These are phyloP conservation scores for Gastrolobium villosum DNA, from an alignment of 306 rosid species.

Conservation along the genomic window DNA sequence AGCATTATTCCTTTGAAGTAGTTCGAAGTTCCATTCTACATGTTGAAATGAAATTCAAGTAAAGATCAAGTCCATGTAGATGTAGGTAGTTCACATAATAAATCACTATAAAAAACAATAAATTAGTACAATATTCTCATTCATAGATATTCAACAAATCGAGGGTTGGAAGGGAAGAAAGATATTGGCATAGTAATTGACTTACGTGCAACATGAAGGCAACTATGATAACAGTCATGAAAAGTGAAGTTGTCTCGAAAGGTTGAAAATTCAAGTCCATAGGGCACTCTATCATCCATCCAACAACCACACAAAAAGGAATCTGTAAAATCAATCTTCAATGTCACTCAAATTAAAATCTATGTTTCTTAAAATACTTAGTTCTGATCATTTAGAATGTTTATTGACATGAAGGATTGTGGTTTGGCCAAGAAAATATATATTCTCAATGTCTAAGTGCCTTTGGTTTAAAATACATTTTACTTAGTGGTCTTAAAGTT, in stretches of 20 bases:
- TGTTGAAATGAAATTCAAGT: conserved; percentile 14
- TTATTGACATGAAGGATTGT: too few species aligned
- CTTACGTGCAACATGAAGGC: conserved; percentile 75
- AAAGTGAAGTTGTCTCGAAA: conserved; percentile 76
- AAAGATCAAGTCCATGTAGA: not conserved
- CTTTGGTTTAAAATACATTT: too few species aligned
- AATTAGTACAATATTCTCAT: not conserved
- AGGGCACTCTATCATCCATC: conserved; percentile 70
- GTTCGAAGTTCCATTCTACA: conserved; percentile 44
- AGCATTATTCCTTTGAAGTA: conserved; percentile 47
- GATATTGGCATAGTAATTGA: not conserved
- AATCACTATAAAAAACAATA: not conserved
- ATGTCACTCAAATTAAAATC: not conserved
- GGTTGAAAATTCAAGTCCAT: conserved; percentile 80
- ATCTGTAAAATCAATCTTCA: conserved; percentile 54
- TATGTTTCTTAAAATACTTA: not conserved
- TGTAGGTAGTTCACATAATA: not conserved
- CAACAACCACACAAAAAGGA: conserved; percentile 74
- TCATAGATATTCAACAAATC: not conserved
- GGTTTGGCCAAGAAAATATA: too few species aligned
- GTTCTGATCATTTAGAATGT: too few species aligned
- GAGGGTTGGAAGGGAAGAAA: not conserved
- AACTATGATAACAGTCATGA: conserved; percentile 69
- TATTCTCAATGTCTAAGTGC: too few species aligned
- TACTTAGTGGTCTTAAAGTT: too few species aligned